Base-by-base conservation (phyloP, 2,329 filamentous ascomycete genomes). In the Amylocarpus encephaloides region DNA sequence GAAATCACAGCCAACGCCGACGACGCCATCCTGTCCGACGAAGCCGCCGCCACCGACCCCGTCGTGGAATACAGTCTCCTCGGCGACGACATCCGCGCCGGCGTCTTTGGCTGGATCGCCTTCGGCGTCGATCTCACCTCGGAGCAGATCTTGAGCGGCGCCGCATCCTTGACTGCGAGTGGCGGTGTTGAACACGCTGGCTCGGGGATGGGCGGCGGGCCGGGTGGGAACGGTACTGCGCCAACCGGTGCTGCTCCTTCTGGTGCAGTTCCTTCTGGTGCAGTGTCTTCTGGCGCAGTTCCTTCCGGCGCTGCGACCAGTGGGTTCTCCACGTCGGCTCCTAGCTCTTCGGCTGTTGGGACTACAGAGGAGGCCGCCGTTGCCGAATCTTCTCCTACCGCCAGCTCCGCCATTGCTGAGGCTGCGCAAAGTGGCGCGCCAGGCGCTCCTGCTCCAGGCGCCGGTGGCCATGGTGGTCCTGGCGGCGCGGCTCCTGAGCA, bases 21-120 rank as follows among this genome's bases (percentile, higher is more conserved):
- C 5, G 38, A 47, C 12, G 66, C 70, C 10, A 72, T 77, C 42
- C 69, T 77, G 34, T 55, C 68, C 13, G 60, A 70, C 55, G 70
- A 73, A 53, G 72, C 73, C 11, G 72, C 71, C 30, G 69, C 66
- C 5, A 67, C 69, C 43, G 75, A 78, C 58, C 78, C 77, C 0
- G 68, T 79, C 55, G 64, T 80, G 51, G 72, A 83, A 61, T 82
- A 82, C 58, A 72, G 77, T 13, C 68, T 76, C 16, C 71, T 85
- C 12, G 79, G 80, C 6, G 72, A 79, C 40, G 63, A 67, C 18
- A 59, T 79, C 5, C 59, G 64, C 1, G 75, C 79, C 43, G 78
- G 78, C 16, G 58, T 81, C 30, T 70, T 81, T 40, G 75, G 68
- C 13, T 81, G 77, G 78, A 70, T 80, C 53, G 68, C 71, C 0